Evolutionary conservation across 495 filamentous ascomycete species (phyloP).

Genomic region (Aspergillus saccharolyticus): DNA sequence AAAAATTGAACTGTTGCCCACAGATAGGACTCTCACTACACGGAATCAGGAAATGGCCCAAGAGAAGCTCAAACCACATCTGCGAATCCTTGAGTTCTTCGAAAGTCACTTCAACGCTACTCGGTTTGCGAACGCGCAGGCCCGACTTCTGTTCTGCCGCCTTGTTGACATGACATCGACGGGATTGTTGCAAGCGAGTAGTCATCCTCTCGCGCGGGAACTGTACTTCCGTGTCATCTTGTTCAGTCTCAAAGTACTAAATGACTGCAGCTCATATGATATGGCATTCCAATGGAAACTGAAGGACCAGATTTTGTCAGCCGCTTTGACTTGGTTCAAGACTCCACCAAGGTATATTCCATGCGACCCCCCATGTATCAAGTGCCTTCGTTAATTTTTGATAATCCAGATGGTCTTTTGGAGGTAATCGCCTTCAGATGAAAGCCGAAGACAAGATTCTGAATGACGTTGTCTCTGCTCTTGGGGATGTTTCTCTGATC

Average conservation of each 20-base stretch:
- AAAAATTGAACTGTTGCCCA: conserved; percentile 88
- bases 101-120: conserved; percentile 91
- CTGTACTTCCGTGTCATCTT: conserved; percentile 82
- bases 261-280: conserved; percentile 59
- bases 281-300: conserved; percentile 61
- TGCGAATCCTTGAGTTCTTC: conserved; percentile 80
- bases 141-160: conserved; percentile 73
- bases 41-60: conserved; percentile 72
- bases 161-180: conserved; percentile 70
- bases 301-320: conserved; percentile 83
- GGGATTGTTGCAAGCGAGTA: conserved; percentile 60
- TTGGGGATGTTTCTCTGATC: conserved; percentile 53
- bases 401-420: conserved; percentile 74
- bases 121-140: conserved; percentile 70
- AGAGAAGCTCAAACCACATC: conserved; percentile 77
- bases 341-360: conserved; percentile 57
- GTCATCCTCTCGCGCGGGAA: conserved; percentile 85
- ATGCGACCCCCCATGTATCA: background rate
- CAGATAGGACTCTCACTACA: conserved; percentile 69
- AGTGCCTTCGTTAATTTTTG: conserved; percentile 15
- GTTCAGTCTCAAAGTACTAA: conserved; percentile 72
- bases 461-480: conserved; percentile 61
- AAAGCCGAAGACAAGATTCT: conserved; percentile 87
- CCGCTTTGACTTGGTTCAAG: conserved; percentile 82
- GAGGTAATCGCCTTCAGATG: conserved; percentile 85